phyloP scores from a whole-genome alignment of 768 basidiomycete genomes.

The Pisolithus albus region DNA sequence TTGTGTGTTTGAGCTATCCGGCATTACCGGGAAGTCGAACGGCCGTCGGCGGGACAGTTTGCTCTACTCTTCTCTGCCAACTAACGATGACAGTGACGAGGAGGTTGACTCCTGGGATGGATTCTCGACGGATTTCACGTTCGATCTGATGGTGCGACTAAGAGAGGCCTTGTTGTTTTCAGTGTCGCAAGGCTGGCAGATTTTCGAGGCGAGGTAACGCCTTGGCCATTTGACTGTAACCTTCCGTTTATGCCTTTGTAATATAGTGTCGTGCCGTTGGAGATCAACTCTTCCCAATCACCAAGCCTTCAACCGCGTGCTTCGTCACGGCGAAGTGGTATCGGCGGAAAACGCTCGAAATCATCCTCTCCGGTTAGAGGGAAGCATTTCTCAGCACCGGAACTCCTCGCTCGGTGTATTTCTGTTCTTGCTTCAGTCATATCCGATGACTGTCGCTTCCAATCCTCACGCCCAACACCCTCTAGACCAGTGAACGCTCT shows the following conservation, averaged over 20 bases:
- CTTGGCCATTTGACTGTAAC: neutral
- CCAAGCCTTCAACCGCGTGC: conserved; percentile 32
- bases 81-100: conserved; percentile 26
- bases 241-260: neutral
- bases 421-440: conserved; percentile 58
- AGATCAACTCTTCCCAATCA: neutral
- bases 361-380: conserved; percentile 41
- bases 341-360: conserved; percentile 39
- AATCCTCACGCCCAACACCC: conserved; percentile 51
- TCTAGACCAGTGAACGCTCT: conserved; percentile 66
- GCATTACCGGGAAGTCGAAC: conserved; percentile 33
- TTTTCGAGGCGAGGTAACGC: conserved; percentile 49
- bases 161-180: conserved; percentile 54
- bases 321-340: conserved; percentile 31
- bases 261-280: neutral
- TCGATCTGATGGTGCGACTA: conserved; percentile 56
- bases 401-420: conserved; percentile 54
- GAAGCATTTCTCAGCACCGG: conserved; percentile 34
- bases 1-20: conserved; percentile 40
- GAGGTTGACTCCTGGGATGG: conserved; percentile 31
- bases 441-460: conserved; percentile 66
- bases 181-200: conserved; percentile 50
- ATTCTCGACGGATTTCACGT: conserved; percentile 62
- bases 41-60: conserved; percentile 8
- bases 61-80: conserved; percentile 1